These are phyloP conservation scores for Cenchrus fungigraminus DNA, from an alignment of 176 grass and related monocot genomes.

Conservation along the genomic window DNA sequence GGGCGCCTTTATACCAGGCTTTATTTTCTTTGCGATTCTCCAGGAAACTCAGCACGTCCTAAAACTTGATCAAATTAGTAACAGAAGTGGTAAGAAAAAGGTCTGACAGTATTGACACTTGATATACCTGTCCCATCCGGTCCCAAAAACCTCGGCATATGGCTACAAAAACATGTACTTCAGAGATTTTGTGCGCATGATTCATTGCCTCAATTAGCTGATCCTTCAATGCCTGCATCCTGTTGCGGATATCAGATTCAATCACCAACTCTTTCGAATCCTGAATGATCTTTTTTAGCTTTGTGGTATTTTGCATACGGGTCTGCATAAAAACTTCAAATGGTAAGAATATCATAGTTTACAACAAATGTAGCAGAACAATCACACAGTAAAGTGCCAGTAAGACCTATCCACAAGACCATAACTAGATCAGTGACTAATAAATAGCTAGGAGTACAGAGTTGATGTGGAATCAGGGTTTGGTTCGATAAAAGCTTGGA, in stretches of 20 bases:
- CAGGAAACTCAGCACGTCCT: conserved; percentile 95
- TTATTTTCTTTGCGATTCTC: conserved; percentile 95
- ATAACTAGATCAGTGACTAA: not conserved
- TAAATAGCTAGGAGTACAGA: conserved; percentile 1
- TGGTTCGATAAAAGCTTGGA: not conserved
- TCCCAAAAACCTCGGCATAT: conserved; percentile 94
- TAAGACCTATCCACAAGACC: not conserved
- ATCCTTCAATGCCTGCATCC: conserved; percentile 89
- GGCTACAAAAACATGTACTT: conserved; percentile 82
- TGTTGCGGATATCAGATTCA: conserved; percentile 89
- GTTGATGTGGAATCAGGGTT: not conserved
- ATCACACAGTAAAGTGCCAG: not conserved
- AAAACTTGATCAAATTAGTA: conserved; percentile 37
- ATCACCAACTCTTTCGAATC: conserved; percentile 87
- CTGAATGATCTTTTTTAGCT: conserved; percentile 95
- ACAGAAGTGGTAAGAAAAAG: not conserved
- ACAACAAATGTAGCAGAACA: not conserved
- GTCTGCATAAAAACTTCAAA: conserved; percentile 60
- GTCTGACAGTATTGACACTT: not conserved
- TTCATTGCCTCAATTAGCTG: conserved; percentile 80
- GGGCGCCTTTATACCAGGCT: conserved; percentile 85
- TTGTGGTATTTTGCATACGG: conserved; percentile 75
- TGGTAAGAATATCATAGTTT: conserved; percentile 14
- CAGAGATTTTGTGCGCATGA: conserved; percentile 75
- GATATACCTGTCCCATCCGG: conserved; percentile 83